Conservation (phyloP, 495 filamentous ascomycete species). For the Xylaria telfairii region DNA sequence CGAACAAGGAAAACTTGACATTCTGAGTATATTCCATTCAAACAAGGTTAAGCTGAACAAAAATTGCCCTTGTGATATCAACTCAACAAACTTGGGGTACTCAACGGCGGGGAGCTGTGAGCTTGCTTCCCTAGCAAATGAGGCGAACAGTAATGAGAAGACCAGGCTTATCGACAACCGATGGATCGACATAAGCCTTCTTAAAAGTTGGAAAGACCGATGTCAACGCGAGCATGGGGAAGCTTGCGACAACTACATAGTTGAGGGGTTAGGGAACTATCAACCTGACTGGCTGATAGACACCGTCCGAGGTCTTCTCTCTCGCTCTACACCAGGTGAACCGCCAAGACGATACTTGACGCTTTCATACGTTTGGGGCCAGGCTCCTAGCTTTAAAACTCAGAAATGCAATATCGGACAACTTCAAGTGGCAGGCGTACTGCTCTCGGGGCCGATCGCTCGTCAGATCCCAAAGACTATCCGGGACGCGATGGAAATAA, state of each 20-base stretch:
- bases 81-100: background rate
- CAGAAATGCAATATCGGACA: background rate
- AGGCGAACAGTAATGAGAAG: background rate
- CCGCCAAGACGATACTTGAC: background rate
- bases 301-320: background rate
- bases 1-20: background rate
- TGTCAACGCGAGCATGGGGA: slow-evolving; percentile 5
- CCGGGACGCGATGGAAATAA: background rate
- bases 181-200: background rate
- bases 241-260: background rate
- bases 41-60: background rate
- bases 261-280: background rate
- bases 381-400: background rate
- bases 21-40: background rate
- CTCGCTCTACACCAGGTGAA: background rate
- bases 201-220: background rate
- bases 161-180: slow-evolving; percentile 1
- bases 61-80: background rate
- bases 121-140: background rate
- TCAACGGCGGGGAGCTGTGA: background rate
- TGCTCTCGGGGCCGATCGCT: background rate
- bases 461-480: slow-evolving; percentile 8
- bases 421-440: background rate
- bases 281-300: slow-evolving; percentile 9
- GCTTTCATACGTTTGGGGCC: slow-evolving; percentile 9